Conservation (phyloP, 495 filamentous ascomycete species). For the Sordaria brevicollis region DNA sequence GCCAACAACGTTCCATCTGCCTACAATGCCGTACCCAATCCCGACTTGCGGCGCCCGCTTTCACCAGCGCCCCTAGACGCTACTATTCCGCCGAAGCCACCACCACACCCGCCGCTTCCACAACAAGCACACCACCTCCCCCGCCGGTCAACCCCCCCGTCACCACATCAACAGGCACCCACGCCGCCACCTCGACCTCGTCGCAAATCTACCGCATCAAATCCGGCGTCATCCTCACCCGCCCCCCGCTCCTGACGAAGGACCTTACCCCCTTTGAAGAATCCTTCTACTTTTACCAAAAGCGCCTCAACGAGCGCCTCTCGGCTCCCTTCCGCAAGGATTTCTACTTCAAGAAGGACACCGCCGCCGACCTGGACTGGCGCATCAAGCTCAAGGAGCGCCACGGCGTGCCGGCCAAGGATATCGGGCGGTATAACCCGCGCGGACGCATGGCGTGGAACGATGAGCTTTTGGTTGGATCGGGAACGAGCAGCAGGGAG, state of each 20-base stretch:
- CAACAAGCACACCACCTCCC: not conserved
- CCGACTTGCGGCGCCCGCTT: slow-evolving; percentile 1
- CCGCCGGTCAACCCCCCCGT: not conserved
- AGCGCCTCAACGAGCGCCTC: slow-evolving; percentile 88
- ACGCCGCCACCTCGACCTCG: slow-evolving; percentile 13
- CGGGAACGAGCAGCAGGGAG: slow-evolving; percentile 47
- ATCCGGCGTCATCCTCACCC: slow-evolving; percentile 74
- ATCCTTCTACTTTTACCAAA: slow-evolving; percentile 91
- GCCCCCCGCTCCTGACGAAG: slow-evolving; percentile 78
- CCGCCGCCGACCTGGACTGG: slow-evolving; percentile 78
- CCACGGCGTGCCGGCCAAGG: slow-evolving; percentile 57
- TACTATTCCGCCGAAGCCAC: slow-evolving; percentile 9
- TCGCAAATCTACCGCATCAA: slow-evolving; percentile 52
- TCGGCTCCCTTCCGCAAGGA: slow-evolving; percentile 79
- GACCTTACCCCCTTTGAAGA: slow-evolving; percentile 80
- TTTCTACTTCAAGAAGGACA: slow-evolving; percentile 94
- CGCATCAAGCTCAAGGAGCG: slow-evolving; percentile 72
- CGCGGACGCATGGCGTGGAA: slow-evolving; percentile 74
- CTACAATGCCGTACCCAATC: not conserved
- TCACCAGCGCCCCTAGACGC: slow-evolving; percentile 1
- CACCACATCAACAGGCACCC: slow-evolving; percentile 1
- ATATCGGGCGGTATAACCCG: slow-evolving; percentile 78
- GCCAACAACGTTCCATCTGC: not conserved
- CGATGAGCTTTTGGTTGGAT: slow-evolving; percentile 77
- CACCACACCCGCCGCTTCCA: not conserved